Conservation (phyloP, 75 land plant species). For the Isoetes taiwanensis region DNA sequence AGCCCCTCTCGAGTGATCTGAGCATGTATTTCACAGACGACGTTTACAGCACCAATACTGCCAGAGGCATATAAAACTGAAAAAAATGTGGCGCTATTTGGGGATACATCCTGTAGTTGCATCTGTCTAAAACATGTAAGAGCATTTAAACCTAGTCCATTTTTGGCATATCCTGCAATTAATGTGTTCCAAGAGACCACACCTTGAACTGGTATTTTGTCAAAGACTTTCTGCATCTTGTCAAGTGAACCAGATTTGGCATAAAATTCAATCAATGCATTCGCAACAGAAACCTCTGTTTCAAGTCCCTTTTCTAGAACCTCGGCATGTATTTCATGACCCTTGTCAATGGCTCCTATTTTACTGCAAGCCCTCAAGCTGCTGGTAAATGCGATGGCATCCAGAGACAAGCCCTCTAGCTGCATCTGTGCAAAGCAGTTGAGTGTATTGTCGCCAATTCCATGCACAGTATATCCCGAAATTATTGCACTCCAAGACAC, state of each 20-base stretch:
- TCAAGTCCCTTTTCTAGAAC: background rate
- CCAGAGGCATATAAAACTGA: slow-evolving; percentile 14
- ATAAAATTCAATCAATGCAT: slow-evolving; percentile 3
- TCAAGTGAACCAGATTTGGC: slow-evolving; percentile 11
- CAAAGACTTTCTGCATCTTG: slow-evolving; percentile 14
- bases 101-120: slow-evolving; percentile 14
- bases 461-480: too few species aligned
- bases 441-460: too few species aligned
- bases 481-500: too few species aligned
- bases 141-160: slow-evolving; percentile 17
- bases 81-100: slow-evolving; percentile 23
- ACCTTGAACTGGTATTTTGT: slow-evolving; percentile 9
- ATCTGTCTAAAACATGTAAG: slow-evolving; percentile 21
- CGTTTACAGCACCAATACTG: background rate
- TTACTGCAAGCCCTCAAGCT: too few species aligned
- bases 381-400: too few species aligned
- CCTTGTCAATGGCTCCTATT: background rate
- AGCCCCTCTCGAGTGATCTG: background rate
- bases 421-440: too few species aligned
- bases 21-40: background rate
- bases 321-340: background rate
- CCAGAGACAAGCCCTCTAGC: too few species aligned
- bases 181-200: slow-evolving; percentile 13
- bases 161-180: slow-evolving; percentile 12
- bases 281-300: background rate